These are phyloP conservation scores for Pichia kluyveri DNA, from an alignment of 805 yeast genomes.

Conservation along the genomic window DNA sequence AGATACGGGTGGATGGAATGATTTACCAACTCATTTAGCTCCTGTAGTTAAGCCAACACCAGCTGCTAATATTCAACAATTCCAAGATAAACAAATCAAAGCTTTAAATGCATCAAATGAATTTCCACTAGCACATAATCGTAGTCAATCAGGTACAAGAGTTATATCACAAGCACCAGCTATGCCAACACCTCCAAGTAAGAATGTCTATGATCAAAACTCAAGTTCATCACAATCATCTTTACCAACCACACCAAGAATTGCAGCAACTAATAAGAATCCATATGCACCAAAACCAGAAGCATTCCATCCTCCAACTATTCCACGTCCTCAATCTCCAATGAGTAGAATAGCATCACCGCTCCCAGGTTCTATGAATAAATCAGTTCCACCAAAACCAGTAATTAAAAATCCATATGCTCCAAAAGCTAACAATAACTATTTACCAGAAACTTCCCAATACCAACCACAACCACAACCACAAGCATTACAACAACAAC, in stretches of 20 bases:
- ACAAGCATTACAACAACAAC: not conserved
- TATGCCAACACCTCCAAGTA: slow-evolving; percentile 24
- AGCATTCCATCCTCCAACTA: slow-evolving; percentile 12
- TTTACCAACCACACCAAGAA: not conserved
- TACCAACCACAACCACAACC: slow-evolving; percentile 11
- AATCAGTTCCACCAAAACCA: slow-evolving; percentile 11
- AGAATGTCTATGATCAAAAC: not conserved
- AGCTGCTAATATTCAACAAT: slow-evolving; percentile 15
- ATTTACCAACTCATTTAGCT: slow-evolving; percentile 42
- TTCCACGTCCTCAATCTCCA: slow-evolving; percentile 11
- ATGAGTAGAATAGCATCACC: slow-evolving; percentile 9
- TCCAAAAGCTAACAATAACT: not conserved
- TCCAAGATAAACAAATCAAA: not conserved
- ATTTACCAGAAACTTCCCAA: slow-evolving; percentile 1
- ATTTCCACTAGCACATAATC: not conserved
- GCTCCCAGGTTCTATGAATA: not conserved
- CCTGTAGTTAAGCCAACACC: slow-evolving; percentile 14
- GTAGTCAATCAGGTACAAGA: slow-evolving; percentile 11
- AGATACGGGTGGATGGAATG: slow-evolving; percentile 66
- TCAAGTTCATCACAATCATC: not conserved
- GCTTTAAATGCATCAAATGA: not conserved
- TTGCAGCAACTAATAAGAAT: slow-evolving; percentile 11
- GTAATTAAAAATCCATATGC: slow-evolving; percentile 4
- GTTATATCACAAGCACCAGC: slow-evolving; percentile 24
- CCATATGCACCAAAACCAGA: slow-evolving; percentile 30